Conservation (phyloP, 176 grass and related monocot genomes). For the Alloteropsis semialata region DNA sequence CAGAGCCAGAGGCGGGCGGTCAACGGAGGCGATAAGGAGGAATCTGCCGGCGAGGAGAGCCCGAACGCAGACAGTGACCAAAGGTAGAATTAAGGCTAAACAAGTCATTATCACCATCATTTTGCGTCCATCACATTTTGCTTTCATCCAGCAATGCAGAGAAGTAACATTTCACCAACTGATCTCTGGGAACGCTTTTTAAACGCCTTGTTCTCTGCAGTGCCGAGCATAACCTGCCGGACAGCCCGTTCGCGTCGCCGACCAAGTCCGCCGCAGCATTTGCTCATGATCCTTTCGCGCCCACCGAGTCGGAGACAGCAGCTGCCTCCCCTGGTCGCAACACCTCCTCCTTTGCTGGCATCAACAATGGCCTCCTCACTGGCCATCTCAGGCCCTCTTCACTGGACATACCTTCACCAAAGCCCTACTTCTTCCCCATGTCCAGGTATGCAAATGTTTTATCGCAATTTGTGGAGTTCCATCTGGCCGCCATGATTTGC, state of each 20-base stretch:
- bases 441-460: constrained; percentile 42
- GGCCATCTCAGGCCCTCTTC: constrained; percentile 56
- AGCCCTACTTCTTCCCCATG: constrained; percentile 78
- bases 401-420: constrained; percentile 69
- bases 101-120: constrained; percentile 25
- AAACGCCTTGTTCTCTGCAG: constrained; percentile 21
- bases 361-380: constrained; percentile 22
- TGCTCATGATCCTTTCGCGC: constrained; percentile 31
- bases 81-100: constrained; percentile 61
- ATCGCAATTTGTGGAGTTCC: neutral
- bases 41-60: constrained; percentile 64
- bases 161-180: constrained; percentile 44
- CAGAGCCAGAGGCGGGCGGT: constrained; percentile 41
- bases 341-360: constrained; percentile 9
- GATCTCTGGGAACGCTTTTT: neutral
- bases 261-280: constrained; percentile 41
- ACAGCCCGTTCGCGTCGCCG: constrained; percentile 86
- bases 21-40: constrained; percentile 84
- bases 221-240: constrained; percentile 80
- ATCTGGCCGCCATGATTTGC: constrained; percentile 11
- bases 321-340: neutral
- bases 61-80: constrained; percentile 81
- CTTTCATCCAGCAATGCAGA: constrained; percentile 39
- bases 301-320: constrained; percentile 24
- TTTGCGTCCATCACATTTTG: constrained; percentile 31